These are phyloP conservation scores for Phaeosphaeriaceae sp. DNA, from an alignment of 2,329 filamentous ascomycete species.

Conservation along the genomic window DNA sequence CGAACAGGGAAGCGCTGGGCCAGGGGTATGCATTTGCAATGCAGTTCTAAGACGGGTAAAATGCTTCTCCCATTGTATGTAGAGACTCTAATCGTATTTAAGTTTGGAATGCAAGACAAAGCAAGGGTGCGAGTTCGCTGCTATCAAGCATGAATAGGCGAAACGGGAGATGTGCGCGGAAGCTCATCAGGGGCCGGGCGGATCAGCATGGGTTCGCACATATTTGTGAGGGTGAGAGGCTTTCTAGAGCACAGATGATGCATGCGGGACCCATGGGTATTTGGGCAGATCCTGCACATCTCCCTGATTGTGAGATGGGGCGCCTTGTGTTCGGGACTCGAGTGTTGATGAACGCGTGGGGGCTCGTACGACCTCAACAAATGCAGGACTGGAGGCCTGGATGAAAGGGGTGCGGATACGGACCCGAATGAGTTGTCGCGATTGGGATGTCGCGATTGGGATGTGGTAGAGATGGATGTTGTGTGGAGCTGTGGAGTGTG, in stretches of 20 bases:
- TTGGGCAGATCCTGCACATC: slow-evolving; percentile 1
- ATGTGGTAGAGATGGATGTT: no score
- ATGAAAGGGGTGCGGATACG: background rate
- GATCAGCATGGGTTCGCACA: background rate
- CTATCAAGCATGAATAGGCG: background rate
- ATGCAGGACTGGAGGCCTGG: background rate
- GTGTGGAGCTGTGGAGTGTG: background rate
- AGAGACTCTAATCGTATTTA: background rate
- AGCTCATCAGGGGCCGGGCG: background rate
- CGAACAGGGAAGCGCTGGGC: slow-evolving; percentile 9
- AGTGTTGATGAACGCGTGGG: slow-evolving; percentile 15
- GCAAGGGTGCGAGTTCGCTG: background rate
- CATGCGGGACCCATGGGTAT: background rate
- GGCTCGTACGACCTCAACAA: slow-evolving; percentile 11
- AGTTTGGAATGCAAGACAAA: background rate
- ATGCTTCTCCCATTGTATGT: background rate
- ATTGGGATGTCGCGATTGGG: no score
- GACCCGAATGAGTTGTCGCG: no score
- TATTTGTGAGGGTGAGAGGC: background rate
- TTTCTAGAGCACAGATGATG: background rate
- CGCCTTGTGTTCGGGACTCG: background rate
- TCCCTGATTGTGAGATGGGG: background rate
- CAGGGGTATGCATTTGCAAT: slow-evolving; percentile 1
- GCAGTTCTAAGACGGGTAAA: background rate
- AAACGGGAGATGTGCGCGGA: slow-evolving; percentile 1